These are phyloP conservation scores for Phytophthora ohioensis DNA, from an alignment of 352 stramenopile species.

Conservation along the genomic window DNA sequence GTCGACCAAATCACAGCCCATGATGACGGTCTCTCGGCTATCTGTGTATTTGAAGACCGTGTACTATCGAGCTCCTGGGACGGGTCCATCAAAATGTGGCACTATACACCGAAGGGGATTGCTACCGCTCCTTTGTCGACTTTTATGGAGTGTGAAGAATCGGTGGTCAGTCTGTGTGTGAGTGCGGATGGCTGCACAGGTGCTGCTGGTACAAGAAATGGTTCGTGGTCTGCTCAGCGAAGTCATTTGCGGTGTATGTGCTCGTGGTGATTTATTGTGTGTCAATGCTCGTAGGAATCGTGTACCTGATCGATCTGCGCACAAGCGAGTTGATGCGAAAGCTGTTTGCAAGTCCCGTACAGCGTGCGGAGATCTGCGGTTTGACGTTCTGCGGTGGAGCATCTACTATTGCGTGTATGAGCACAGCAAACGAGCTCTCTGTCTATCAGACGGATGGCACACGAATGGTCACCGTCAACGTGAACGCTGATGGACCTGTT, in stretches of 20 bases:
- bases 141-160: conserved; percentile 85
- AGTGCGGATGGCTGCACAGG: conserved; percentile 67
- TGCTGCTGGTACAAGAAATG: conserved; percentile 72
- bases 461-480: conserved; percentile 63
- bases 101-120: conserved; percentile 76
- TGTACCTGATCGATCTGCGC: conserved; percentile 80
- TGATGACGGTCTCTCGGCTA: conserved; percentile 76
- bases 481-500: conserved; percentile 66
- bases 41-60: conserved; percentile 82
- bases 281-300: conserved; percentile 40
- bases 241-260: neutral
- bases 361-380: conserved; percentile 60
- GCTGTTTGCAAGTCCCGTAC: conserved; percentile 64
- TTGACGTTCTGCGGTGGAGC: conserved; percentile 73
- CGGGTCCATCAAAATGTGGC: conserved; percentile 84
- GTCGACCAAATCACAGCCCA: conserved; percentile 86
- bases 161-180: conserved; percentile 71
- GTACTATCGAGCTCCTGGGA: conserved; percentile 81
- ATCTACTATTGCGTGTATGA: conserved; percentile 70
- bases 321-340: conserved; percentile 71
- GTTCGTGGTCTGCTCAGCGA: conserved; percentile 31
- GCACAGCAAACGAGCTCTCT: conserved; percentile 72
- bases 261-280: conserved; percentile 1
- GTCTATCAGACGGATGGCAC: conserved; percentile 72
- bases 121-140: conserved; percentile 65